These are phyloP conservation scores for Trichoderma arundinaceum DNA, from an alignment of 2,329 filamentous ascomycete genomes.

Conservation along the genomic window DNA sequence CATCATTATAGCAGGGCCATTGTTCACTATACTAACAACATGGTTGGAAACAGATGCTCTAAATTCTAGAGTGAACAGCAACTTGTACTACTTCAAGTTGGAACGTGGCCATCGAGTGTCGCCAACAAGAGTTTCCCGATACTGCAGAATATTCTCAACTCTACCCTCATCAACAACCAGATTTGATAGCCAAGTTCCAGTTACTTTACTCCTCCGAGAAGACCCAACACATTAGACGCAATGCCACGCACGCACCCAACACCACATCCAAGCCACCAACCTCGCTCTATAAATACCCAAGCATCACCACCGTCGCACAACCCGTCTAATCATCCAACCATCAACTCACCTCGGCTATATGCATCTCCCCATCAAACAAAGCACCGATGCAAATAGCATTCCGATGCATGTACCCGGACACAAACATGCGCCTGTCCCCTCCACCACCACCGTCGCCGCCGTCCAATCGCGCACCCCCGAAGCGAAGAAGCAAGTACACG, in stretches of 20 bases:
- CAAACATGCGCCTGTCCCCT: conserved; percentile 10
- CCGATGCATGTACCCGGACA: conserved; percentile 24
- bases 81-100: too few species aligned
- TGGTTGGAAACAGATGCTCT: too few species aligned
- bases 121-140: not conserved
- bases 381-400: conserved; percentile 15
- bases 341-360: conserved; percentile 1
- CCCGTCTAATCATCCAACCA: conserved; percentile 21
- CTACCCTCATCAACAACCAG: too few species aligned
- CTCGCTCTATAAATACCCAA: not conserved
- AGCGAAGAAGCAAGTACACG: conserved; percentile 3
- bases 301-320: conserved; percentile 5
- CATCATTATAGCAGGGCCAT: too few species aligned
- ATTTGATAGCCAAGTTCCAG: too few species aligned
- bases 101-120: too few species aligned
- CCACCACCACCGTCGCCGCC: not conserved
- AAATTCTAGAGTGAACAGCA: too few species aligned
- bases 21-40: too few species aligned
- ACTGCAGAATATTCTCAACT: too few species aligned
- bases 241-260: not conserved
- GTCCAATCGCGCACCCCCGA: conserved; percentile 6
- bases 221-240: not conserved
- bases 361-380: not conserved
- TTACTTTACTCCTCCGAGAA: not conserved
- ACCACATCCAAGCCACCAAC: not conserved